A percentile compares a stretch with the other conserved stretches of the same genome.
These are phyloP conservation scores for Tothia fuscella DNA, from an alignment of 2,329 filamentous ascomycete genomes.

Conservation along the genomic window DNA sequence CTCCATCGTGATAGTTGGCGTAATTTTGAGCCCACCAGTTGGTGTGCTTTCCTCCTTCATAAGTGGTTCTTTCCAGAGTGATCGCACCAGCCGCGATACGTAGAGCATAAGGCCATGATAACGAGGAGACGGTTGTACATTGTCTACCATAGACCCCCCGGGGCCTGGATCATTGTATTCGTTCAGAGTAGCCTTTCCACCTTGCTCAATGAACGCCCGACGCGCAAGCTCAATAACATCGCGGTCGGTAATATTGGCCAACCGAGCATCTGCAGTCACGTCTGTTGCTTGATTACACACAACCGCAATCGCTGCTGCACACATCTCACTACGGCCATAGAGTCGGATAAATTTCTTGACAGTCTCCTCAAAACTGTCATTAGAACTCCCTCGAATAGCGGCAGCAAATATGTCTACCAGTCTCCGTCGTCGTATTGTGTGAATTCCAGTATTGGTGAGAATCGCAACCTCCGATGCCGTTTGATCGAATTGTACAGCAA, in stretches of 20 bases:
- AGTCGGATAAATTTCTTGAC: slow-evolving; percentile 71
- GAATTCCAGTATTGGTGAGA: slow-evolving; percentile 80
- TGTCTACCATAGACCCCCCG: slow-evolving; percentile 53
- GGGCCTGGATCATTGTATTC: slow-evolving; percentile 56
- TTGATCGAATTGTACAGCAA: slow-evolving; percentile 90
- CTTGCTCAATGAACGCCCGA: slow-evolving; percentile 82
- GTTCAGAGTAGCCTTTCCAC: slow-evolving; percentile 73
- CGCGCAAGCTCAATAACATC: slow-evolving; percentile 76
- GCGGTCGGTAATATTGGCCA: slow-evolving; percentile 64
- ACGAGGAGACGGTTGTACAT: slow-evolving; percentile 74
- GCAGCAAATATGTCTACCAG: slow-evolving; percentile 88
- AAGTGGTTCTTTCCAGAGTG: slow-evolving; percentile 74
- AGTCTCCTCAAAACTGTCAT: slow-evolving; percentile 70
- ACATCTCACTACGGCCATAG: slow-evolving; percentile 81
- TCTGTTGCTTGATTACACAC: slow-evolving; percentile 90
- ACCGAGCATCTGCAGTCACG: slow-evolving; percentile 56
- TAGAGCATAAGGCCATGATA: slow-evolving; percentile 84
- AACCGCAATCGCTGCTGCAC: slow-evolving; percentile 83
- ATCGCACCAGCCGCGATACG: slow-evolving; percentile 74
- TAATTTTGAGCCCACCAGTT: slow-evolving; percentile 50
- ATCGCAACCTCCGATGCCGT: slow-evolving; percentile 74
- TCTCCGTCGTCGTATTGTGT: slow-evolving; percentile 70
- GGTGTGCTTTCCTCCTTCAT: slow-evolving; percentile 44
- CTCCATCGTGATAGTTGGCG: slow-evolving; percentile 50
- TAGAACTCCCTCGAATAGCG: slow-evolving; percentile 58